Evolutionary conservation across 352 stramenopile species (phyloP).

Genomic region (Phytophthora fragariaefolia): DNA sequence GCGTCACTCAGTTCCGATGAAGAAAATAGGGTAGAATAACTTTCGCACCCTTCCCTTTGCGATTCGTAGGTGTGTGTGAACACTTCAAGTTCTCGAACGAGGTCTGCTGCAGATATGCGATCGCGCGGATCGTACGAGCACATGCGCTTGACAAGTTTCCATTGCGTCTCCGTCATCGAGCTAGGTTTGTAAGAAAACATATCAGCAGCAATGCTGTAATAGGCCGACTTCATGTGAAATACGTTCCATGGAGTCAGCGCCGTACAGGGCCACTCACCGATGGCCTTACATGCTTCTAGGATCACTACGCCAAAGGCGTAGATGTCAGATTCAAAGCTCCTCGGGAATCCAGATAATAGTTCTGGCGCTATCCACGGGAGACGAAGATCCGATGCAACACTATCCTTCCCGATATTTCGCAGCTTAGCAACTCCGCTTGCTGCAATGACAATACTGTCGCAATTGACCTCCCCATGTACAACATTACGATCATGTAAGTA

Average conservation of each 20-base stretch:
- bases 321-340: slow-evolving; percentile 15
- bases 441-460: slow-evolving; percentile 24
- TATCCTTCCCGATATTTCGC: slow-evolving; percentile 9
- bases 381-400: background rate
- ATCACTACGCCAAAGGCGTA: slow-evolving; percentile 1
- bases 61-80: too few relatives aligned
- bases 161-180: slow-evolving; percentile 1
- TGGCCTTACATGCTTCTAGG: background rate
- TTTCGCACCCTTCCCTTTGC: too few relatives aligned
- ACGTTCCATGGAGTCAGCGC: too few relatives aligned
- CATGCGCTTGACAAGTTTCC: slow-evolving; percentile 12
- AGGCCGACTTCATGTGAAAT: too few relatives aligned
- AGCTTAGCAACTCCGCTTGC: slow-evolving; percentile 21
- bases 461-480: slow-evolving; percentile 23
- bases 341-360: slow-evolving; percentile 3
- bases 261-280: too few relatives aligned
- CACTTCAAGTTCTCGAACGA: slow-evolving; percentile 20
- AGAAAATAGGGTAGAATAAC: too few relatives aligned
- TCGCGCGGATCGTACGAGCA: slow-evolving; percentile 1
- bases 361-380: slow-evolving; percentile 10
- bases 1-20: too few relatives aligned
- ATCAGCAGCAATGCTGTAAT: too few relatives aligned
- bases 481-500: slow-evolving; percentile 35
- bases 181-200: slow-evolving; percentile 7
- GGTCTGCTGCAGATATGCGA: background rate